Percentiles rank a stretch among this genome's conserved stretches.
These are phyloP conservation scores for Tricholoma saponaceum DNA, from an alignment of 768 basidiomycete species.

Conservation along the genomic window DNA sequence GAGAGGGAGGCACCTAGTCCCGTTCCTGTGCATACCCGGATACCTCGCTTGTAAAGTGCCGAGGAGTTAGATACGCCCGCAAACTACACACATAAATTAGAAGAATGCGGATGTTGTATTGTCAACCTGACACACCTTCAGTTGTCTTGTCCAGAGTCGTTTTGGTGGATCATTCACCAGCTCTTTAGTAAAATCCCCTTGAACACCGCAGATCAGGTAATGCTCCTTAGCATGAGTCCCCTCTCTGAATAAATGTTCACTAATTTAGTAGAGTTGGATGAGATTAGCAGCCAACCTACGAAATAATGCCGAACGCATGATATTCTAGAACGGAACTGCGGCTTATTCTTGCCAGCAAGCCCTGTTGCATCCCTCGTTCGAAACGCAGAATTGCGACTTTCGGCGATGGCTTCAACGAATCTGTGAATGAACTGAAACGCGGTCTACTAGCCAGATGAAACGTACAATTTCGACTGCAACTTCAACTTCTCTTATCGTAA, in stretches of 20 bases:
- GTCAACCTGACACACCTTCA: slow-evolving; percentile 50
- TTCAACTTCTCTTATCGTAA: slow-evolving; percentile 65
- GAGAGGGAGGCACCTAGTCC: slow-evolving; percentile 78
- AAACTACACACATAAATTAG: slow-evolving; percentile 37
- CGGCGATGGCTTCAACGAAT: slow-evolving; percentile 54
- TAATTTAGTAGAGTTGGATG: slow-evolving; percentile 1
- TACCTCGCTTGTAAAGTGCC: slow-evolving; percentile 72
- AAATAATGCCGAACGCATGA: slow-evolving; percentile 78
- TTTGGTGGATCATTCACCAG: slow-evolving; percentile 68
- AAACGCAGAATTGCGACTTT: slow-evolving; percentile 80
- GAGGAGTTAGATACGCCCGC: slow-evolving; percentile 82
- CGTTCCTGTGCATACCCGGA: slow-evolving; percentile 80
- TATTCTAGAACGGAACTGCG: slow-evolving; percentile 75
- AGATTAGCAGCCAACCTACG: slow-evolving; percentile 29
- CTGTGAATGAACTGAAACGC: slow-evolving; percentile 7
- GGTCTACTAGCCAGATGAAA: slow-evolving; percentile 8
- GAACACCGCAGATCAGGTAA: slow-evolving; percentile 79
- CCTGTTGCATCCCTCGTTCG: slow-evolving; percentile 82
- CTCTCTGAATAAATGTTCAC: slow-evolving; percentile 49
- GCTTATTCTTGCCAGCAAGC: slow-evolving; percentile 69
- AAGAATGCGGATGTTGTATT: not conserved
- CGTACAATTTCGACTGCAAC: slow-evolving; percentile 75
- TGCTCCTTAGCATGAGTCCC: slow-evolving; percentile 71
- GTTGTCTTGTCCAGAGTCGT: slow-evolving; percentile 72
- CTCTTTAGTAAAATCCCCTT: slow-evolving; percentile 74